Conservation (phyloP, 2,329 filamentous ascomycete genomes). For the Pseudogymnoascus sp. region DNA sequence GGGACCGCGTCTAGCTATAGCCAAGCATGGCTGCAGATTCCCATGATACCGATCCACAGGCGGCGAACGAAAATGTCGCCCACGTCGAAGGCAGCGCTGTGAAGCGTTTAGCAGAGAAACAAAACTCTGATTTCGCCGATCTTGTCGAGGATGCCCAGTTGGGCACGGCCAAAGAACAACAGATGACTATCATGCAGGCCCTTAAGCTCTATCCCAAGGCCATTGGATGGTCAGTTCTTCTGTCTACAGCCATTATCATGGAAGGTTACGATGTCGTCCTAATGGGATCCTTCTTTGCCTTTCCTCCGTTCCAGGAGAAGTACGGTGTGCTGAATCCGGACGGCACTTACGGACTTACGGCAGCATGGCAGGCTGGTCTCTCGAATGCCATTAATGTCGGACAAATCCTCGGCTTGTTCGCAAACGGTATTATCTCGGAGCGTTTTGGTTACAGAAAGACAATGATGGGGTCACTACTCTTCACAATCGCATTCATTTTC, state of each 20-base stretch:
- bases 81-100: neutral
- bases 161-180: slow-evolving; percentile 11
- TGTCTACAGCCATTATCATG: slow-evolving; percentile 32
- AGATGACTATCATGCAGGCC: slow-evolving; percentile 8
- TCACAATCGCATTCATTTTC: slow-evolving; percentile 37
- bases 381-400: slow-evolving; percentile 34
- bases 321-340: slow-evolving; percentile 23
- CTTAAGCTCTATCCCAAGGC: slow-evolving; percentile 12
- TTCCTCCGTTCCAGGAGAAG: slow-evolving; percentile 21
- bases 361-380: slow-evolving; percentile 37
- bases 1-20: neutral
- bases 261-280: slow-evolving; percentile 32
- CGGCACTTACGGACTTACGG: slow-evolving; percentile 32
- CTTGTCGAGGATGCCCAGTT: neutral
- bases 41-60: neutral
- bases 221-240: slow-evolving; percentile 25
- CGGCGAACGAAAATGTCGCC: neutral
- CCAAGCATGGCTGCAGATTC: neutral
- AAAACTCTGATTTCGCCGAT: neutral
- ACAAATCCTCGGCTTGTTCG: slow-evolving; percentile 34
- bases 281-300: slow-evolving; percentile 29
- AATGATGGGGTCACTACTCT: slow-evolving; percentile 36
- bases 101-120: neutral
- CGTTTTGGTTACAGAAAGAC: slow-evolving; percentile 33
- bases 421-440: slow-evolving; percentile 34